These are phyloP conservation scores for Neurospora sp. DNA, from an alignment of 495 filamentous ascomycete species.

Conservation along the genomic window DNA sequence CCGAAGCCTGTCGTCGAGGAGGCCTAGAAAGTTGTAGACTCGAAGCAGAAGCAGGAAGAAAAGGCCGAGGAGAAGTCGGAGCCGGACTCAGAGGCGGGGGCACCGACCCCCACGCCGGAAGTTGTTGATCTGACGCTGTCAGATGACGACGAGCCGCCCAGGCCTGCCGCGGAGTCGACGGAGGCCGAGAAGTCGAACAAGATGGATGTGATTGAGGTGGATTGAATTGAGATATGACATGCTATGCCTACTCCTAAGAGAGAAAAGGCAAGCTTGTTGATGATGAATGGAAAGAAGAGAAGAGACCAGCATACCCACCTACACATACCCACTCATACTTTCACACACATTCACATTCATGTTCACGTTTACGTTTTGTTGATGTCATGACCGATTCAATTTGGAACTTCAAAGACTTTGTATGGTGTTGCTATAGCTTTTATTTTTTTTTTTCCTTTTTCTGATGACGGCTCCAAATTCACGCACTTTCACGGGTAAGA, in stretches of 20 bases:
- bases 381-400: not conserved
- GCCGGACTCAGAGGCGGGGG: not conserved
- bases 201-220: not conserved
- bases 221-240: not conserved
- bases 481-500: not conserved
- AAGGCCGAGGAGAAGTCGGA: not conserved
- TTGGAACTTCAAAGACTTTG: not conserved
- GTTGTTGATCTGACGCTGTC: conserved; percentile 78
- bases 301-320: not conserved
- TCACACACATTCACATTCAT: not conserved
- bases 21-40: conserved; percentile 2
- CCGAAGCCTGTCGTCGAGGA: conserved; percentile 36
- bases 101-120: conserved; percentile 24
- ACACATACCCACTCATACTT: not conserved
- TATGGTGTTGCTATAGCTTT: not conserved
- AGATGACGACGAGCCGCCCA: conserved; percentile 55
- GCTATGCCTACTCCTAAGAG: not conserved
- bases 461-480: not conserved
- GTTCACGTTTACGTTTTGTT: not conserved
- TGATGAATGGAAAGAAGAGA: conserved; percentile 1
- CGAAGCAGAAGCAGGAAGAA: not conserved
- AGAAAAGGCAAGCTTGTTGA: not conserved
- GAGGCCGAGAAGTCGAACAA: not conserved
- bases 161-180: conserved; percentile 20
- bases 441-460: not conserved